These are phyloP conservation scores for Exophiala bonariae DNA, from an alignment of 2,329 filamentous ascomycete species.

Conservation along the genomic window DNA sequence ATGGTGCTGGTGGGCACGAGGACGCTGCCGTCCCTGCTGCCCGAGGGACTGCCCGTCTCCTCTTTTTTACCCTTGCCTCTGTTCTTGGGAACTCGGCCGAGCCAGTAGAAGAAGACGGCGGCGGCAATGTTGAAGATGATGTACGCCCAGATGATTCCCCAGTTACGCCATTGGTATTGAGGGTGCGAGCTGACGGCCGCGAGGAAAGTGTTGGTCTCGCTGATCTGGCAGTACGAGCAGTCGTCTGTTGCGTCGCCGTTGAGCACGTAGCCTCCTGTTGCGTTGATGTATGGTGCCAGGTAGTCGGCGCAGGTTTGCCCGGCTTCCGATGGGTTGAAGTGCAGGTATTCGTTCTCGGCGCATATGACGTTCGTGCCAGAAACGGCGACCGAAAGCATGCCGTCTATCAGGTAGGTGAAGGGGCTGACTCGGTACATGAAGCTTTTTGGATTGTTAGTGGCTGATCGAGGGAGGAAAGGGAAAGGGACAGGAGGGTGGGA, in stretches of 20 bases:
- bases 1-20: not conserved
- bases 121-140: slow-evolving; percentile 63
- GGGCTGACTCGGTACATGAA: slow-evolving; percentile 80
- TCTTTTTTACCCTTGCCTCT: slow-evolving; percentile 14
- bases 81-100: slow-evolving; percentile 56
- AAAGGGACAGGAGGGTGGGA: slow-evolving; percentile 53
- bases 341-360: slow-evolving; percentile 66
- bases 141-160: slow-evolving; percentile 68
- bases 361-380: slow-evolving; percentile 68
- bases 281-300: slow-evolving; percentile 51
- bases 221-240: slow-evolving; percentile 53
- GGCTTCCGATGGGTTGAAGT: slow-evolving; percentile 60
- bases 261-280: slow-evolving; percentile 52
- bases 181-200: slow-evolving; percentile 42
- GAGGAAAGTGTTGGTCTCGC: slow-evolving; percentile 50
- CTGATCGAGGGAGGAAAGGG: slow-evolving; percentile 62
- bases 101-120: slow-evolving; percentile 63
- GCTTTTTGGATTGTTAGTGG: too few species aligned
- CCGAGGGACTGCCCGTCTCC: slow-evolving; percentile 3
- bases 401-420: slow-evolving; percentile 77
- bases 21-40: slow-evolving; percentile 9
- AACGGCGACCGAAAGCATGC: slow-evolving; percentile 69
- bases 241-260: slow-evolving; percentile 46
- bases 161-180: slow-evolving; percentile 64
- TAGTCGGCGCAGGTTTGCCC: slow-evolving; percentile 63